These are phyloP conservation scores for Leccinellum luteum DNA, from an alignment of 768 basidiomycete species.

Conservation along the genomic window DNA sequence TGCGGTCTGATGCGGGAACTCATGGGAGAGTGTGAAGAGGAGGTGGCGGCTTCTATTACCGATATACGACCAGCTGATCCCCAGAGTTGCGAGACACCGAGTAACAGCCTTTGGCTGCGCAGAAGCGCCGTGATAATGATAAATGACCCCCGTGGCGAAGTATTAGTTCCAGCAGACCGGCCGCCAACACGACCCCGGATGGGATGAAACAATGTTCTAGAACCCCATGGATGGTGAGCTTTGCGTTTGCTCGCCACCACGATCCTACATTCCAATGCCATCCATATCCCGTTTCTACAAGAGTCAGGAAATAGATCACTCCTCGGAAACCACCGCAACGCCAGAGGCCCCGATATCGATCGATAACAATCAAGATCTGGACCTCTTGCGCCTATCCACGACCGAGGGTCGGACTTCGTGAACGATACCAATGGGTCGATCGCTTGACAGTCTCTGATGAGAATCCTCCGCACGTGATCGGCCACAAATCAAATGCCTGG, in stretches of 20 bases:
- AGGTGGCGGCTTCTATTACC: slow-evolving; percentile 31
- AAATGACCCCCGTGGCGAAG: slow-evolving; percentile 28
- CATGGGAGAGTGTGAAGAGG: slow-evolving; percentile 36
- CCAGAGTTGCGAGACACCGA: neutral
- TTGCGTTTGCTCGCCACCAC: slow-evolving; percentile 36
- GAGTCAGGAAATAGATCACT: slow-evolving; percentile 36
- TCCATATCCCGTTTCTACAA: slow-evolving; percentile 28
- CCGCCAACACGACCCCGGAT: slow-evolving; percentile 35
- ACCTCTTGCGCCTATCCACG: slow-evolving; percentile 39
- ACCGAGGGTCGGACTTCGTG: slow-evolving; percentile 52
- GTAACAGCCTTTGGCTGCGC: slow-evolving; percentile 9
- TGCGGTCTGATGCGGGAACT: slow-evolving; percentile 26
- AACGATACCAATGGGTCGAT: slow-evolving; percentile 55
- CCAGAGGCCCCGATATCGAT: slow-evolving; percentile 46
- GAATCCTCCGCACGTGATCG: slow-evolving; percentile 13
- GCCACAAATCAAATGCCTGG: slow-evolving; percentile 41
- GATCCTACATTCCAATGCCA: slow-evolving; percentile 47
- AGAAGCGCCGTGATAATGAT: slow-evolving; percentile 3
- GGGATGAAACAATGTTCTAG: slow-evolving; percentile 39
- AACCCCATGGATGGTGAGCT: slow-evolving; percentile 32
- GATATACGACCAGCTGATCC: slow-evolving; percentile 12
- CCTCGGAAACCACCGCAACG: slow-evolving; percentile 17
- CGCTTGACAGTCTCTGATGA: slow-evolving; percentile 23
- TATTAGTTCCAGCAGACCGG: slow-evolving; percentile 32
- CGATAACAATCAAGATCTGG: slow-evolving; percentile 41